Conservation (phyloP, 2,329 filamentous ascomycete genomes). For the Acrodontium crateriforme region DNA sequence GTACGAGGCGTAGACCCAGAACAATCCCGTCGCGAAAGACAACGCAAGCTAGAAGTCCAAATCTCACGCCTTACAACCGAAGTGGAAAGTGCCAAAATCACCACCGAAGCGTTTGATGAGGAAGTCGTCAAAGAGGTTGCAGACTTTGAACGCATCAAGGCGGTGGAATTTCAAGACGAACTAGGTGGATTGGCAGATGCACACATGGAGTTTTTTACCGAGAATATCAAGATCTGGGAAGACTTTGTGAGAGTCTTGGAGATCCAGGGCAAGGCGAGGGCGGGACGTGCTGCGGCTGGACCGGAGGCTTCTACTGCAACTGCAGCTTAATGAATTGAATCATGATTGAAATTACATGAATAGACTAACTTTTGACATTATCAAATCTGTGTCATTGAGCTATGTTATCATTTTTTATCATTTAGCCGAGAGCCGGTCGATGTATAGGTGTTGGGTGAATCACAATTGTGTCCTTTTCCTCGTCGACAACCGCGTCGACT, state of each 20-base stretch:
- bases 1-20: conserved; percentile 95
- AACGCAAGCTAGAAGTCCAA: conserved; percentile 78
- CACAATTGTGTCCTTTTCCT: no score
- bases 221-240: conserved; percentile 74
- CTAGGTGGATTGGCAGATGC: conserved; percentile 71
- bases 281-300: conserved; percentile 3
- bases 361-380: not conserved
- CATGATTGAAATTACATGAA: not conserved
- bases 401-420: conserved; percentile 1
- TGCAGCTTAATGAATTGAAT: not conserved
- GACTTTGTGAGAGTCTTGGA: conserved; percentile 67
- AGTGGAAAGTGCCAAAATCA: conserved; percentile 75
- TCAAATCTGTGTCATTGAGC: not conserved
- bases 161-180: conserved; percentile 72
- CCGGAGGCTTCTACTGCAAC: no score
- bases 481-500: no score
- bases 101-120: conserved; percentile 86
- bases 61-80: conserved; percentile 85
- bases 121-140: conserved; percentile 85
- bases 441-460: no score
- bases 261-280: conserved; percentile 19
- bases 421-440: no score
- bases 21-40: conserved; percentile 70
- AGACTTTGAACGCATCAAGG: conserved; percentile 95
- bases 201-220: conserved; percentile 75